These are phyloP conservation scores for Tranzscheliella williamsii DNA, from an alignment of 1,284 basidiomycete genomes.

Conservation along the genomic window DNA sequence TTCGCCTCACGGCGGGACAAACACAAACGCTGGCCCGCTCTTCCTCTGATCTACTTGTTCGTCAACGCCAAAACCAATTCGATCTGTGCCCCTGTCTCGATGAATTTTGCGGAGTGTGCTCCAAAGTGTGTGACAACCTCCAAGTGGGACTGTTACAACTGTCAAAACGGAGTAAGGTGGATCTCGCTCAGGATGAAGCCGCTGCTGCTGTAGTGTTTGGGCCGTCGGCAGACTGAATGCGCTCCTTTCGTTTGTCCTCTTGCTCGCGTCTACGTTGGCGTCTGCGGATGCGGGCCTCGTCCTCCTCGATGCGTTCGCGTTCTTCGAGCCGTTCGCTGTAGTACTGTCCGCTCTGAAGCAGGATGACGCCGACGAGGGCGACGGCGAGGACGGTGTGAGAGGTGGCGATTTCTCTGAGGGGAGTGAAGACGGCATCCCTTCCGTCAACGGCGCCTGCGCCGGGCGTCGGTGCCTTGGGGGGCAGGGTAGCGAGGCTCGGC, in stretches of 20 bases:
- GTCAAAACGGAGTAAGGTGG: no score
- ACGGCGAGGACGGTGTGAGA: constrained; percentile 56
- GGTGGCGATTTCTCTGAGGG: constrained; percentile 56
- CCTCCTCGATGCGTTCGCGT: constrained; percentile 57
- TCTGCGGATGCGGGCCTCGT: constrained; percentile 53
- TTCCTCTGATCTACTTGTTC: no score
- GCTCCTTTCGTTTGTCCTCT: constrained; percentile 37
- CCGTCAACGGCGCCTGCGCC: constrained; percentile 21
- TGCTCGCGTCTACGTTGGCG: constrained; percentile 47
- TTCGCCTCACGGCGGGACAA: no score
- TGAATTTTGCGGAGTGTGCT: no score
- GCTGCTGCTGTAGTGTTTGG: no score
- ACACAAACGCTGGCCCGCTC: no score
- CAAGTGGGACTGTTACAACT: no score
- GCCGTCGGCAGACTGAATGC: constrained; percentile 14
- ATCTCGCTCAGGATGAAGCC: no score
- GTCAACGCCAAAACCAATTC: no score
- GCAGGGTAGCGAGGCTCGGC: constrained; percentile 38
- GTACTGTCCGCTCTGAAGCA: constrained; percentile 59
- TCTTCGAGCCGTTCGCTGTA: constrained; percentile 58
- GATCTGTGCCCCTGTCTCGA: no score
- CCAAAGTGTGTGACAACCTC: no score
- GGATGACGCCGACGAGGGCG: constrained; percentile 55
- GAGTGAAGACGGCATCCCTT: constrained; percentile 28
- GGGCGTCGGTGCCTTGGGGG: constrained; percentile 28